Evolutionary conservation across 2,329 filamentous ascomycete genomes (phyloP).

Genomic region (Clathrospora elynae): DNA sequence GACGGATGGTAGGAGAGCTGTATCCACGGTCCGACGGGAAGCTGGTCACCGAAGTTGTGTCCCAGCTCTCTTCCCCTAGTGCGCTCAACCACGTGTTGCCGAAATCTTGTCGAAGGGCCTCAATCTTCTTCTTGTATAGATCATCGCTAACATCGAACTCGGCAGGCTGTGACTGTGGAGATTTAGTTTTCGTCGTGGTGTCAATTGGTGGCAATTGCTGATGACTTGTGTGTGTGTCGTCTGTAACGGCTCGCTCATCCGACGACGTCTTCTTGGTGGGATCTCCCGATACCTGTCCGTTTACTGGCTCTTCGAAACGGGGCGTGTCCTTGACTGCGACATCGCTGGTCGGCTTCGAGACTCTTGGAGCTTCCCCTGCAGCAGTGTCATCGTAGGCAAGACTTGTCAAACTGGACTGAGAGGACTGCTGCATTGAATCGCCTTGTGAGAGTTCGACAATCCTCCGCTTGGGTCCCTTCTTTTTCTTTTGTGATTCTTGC

Average conservation of each 20-base stretch:
- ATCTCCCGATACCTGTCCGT: constrained; percentile 35
- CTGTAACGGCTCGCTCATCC: constrained; percentile 29
- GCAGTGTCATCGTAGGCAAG: constrained; percentile 33
- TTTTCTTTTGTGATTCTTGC: constrained; percentile 61
- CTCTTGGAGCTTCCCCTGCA: constrained; percentile 25
- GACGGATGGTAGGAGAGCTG: constrained; percentile 40
- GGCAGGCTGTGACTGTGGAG: constrained; percentile 19
- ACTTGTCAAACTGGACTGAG: constrained; percentile 35
- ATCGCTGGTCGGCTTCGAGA: constrained; percentile 20
- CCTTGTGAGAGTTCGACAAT: constrained; percentile 63
- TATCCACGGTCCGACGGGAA: constrained; percentile 42
- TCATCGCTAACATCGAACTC: constrained; percentile 74
- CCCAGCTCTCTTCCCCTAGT: constrained; percentile 75
- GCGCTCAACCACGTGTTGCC: constrained; percentile 87
- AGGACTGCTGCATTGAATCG: constrained; percentile 45
- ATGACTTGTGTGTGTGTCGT: constrained; percentile 29
- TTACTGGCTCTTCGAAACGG: constrained; percentile 35
- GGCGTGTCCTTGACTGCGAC: constrained; percentile 23
- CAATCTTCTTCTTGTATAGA: constrained; percentile 84
- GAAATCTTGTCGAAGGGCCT: constrained; percentile 81
- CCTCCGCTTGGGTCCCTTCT: constrained; percentile 61
- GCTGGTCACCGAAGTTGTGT: constrained; percentile 40
- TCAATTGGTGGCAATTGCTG: constrained; percentile 42
- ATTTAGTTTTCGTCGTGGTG: constrained; percentile 31
- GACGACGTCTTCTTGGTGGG: constrained; percentile 33